Base-by-base conservation (phyloP, 2,329 filamentous ascomycete species). In the Purpureocillium takamizusanense region DNA sequence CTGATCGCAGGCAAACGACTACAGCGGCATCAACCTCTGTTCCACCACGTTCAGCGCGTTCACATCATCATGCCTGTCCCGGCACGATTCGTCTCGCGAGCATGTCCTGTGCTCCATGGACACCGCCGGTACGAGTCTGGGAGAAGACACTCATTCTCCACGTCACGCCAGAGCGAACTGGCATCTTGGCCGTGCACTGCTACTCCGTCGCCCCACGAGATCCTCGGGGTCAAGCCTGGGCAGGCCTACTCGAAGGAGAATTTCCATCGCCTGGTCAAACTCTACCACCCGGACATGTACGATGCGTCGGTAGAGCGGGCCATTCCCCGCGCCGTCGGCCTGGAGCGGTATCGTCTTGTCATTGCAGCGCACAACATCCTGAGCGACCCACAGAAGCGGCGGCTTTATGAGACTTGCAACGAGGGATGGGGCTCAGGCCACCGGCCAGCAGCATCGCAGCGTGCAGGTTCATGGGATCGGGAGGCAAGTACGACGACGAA, bases 211-310 rank as follows among this genome's bases (percentile, higher is more conserved):
- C 46, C 45, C 3, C 40, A 50, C 21, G 41, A 48, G 14, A 40
- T 50, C 10, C 42, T 48, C n/a, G 17, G 38, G 9, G 18, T 31
- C 3, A 39, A 37, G 9, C 32, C 28, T 8, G 37, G 37, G 5
- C 15, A 9, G 4, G 36, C 40, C 9, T 49, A 49, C 33, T 39
- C 43, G 14, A 50, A 49, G 37, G 36, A 29, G 15, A 18, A 15
- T 3, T 50, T 49, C 31, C 37, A 44, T 31, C 38, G 27, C 13
- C 40, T 50, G 7, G 46, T 47, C 17, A 50, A 50, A 38, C 17
- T 44, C 10, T 50, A 48, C 27, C 47, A 50, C n/a, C 47, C 47
- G 1, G 46, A 50, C 29, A 38, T 47, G 16, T 16, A 14, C n/a
- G 25, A 25, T 23, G 36, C 33, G 8, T 12, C 21, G 21, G 28